A percentile compares a stretch with the other conserved stretches of the same genome.
These are phyloP conservation scores for Cutaneotrichosporon dermatis DNA, from an alignment of 1,284 basidiomycete genomes.

Conservation along the genomic window DNA sequence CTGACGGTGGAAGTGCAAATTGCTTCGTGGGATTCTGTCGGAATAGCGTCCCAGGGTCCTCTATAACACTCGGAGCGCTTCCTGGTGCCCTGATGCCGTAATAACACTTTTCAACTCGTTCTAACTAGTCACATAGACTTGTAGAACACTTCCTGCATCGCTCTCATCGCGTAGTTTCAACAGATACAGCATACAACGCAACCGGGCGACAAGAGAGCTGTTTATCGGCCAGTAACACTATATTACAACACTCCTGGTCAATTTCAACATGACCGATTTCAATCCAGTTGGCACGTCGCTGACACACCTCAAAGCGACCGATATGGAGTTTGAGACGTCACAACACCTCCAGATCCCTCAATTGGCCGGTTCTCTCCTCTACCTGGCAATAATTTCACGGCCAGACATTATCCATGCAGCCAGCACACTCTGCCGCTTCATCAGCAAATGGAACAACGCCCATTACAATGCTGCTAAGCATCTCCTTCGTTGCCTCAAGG, in stretches of 20 bases:
- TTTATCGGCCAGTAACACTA: conserved; percentile 13
- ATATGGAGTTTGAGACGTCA: conserved; percentile 9
- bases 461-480: conserved; percentile 27
- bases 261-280: conserved; percentile 21
- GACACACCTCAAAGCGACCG: conserved; percentile 6
- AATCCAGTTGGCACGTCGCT: neutral
- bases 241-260: conserved; percentile 16
- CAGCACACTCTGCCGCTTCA: conserved; percentile 14
- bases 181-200: too few species aligned
- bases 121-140: too few species aligned
- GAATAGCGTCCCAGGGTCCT: too few species aligned
- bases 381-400: conserved; percentile 20
- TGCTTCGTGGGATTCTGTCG: too few species aligned
- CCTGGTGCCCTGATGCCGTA: too few species aligned
- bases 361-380: conserved; percentile 16
- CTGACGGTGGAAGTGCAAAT: too few species aligned
- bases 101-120: too few species aligned
- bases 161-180: too few species aligned
- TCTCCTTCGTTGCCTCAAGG: conserved; percentile 22
- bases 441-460: conserved; percentile 21
- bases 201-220: too few species aligned
- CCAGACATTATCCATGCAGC: conserved; percentile 27
- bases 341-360: conserved; percentile 4
- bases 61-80: too few species aligned
- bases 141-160: too few species aligned